Percentiles rank a stretch among this genome's conserved stretches.
Evolutionary conservation across 108 stramenopile species (phyloP).

Genomic region (Cyclotella atomus): DNA sequence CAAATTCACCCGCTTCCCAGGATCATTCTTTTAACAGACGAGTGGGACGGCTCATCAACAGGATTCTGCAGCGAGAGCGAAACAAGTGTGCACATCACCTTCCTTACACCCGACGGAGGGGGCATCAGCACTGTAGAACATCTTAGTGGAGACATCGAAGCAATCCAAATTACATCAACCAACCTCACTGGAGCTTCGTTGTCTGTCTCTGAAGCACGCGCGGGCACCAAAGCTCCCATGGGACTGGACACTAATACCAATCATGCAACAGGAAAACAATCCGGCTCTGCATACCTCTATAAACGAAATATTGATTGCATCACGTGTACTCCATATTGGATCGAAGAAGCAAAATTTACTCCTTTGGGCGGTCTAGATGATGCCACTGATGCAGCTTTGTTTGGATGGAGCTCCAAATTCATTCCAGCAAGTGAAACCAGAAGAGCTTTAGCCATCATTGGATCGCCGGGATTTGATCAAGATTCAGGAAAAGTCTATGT

Average conservation of each 20-base stretch:
- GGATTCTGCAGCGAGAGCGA: conserved; percentile 38
- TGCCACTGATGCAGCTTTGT: conserved; percentile 39
- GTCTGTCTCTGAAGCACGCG: conserved; percentile 17
- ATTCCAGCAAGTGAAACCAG: conserved; percentile 15
- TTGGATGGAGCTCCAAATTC: conserved; percentile 38
- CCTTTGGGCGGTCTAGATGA: conserved; percentile 41
- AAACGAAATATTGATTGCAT: conserved; percentile 31
- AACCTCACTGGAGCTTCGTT: conserved; percentile 25
- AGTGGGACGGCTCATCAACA: conserved; percentile 43
- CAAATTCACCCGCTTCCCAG: conserved; percentile 62
- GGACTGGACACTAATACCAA: conserved; percentile 26
- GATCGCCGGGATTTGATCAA: conserved; percentile 41
- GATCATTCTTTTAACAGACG: conserved; percentile 27
- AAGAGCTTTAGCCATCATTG: conserved; percentile 29
- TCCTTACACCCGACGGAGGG: conserved; percentile 51
- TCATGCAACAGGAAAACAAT: conserved; percentile 43
- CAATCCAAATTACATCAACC: conserved; percentile 15
- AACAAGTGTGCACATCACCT: conserved; percentile 38
- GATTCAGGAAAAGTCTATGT: conserved; percentile 49
- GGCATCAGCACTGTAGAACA: conserved; percentile 42
- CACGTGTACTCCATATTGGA: conserved; percentile 39
- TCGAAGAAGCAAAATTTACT: conserved; percentile 36
- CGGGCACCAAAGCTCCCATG: conserved; percentile 38
- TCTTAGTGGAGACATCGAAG: conserved; percentile 47
- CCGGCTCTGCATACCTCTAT: conserved; percentile 50